Evolutionary conservation across 2,329 filamentous ascomycete genomes (phyloP), one percentile per base, ranked within the genome.

Genomic region (Penicillium sp.): DNA sequence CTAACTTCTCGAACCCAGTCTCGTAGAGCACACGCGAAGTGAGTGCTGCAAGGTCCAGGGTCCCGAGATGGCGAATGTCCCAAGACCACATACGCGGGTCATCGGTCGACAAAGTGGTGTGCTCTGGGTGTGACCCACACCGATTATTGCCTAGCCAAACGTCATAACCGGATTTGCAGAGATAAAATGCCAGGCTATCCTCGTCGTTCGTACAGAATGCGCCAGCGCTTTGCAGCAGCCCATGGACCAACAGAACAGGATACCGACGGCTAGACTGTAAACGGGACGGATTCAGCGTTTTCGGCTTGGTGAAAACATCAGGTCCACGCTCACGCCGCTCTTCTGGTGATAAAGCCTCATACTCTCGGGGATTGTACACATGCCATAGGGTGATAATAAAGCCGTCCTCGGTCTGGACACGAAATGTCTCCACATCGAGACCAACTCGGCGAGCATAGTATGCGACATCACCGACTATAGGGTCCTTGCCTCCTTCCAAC

Each of bases 71-170:
- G 0, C 90, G 85, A 53, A 97, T 95, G 63, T 96, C 96, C 93
- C 93, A 97, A 39, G 87, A 86, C 93, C 93, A 97, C 90, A 97
- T 95, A 31, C 92, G 84, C 1, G 93, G 92, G 68, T 97, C 93
- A 3, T 78, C 78, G 62, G 89, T 86, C 2, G 84, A 75, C 38
- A 97, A 82, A 22, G 87, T 75, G 2, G 81, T 83, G 69, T 97
- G 93, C 61, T 86, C 83, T 0, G 93, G 92, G 0, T 83, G 78
- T 73, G 94, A 91, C 1, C 92, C 92, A 69, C 92, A 96, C 20
- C 93, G 84, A 69, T 96, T 97, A 75, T 96, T 96, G 5, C 93
- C 93, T 16, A 97, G 81, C 92, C 92, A 97, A 38, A 97, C 90
- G 71, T 97, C 93, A 73, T 91, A 97, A 1, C 92, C 92, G 0